A percentile compares a stretch with the other conserved stretches of the same genome.
Evolutionary conservation across 1,139 yeast species (phyloP).

Genomic region (Suhomyces chickasaworum): DNA sequence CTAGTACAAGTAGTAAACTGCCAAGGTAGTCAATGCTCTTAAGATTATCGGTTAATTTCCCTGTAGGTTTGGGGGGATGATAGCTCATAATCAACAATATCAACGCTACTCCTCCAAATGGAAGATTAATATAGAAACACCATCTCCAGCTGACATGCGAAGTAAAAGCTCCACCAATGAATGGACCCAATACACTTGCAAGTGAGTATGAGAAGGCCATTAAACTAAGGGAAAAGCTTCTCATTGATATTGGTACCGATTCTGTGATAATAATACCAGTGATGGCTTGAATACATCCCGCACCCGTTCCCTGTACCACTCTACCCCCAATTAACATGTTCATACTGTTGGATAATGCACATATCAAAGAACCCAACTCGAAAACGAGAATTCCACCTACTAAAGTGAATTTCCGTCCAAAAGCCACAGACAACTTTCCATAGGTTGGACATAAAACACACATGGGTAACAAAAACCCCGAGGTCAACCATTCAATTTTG

Average conservation of each 20-base stretch:
- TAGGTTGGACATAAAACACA: conserved; percentile 26
- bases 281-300: conserved; percentile 25
- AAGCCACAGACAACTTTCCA: conserved; percentile 26
- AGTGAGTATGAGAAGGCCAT: conserved; percentile 25
- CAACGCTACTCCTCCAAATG: conserved; percentile 26
- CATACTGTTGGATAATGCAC: conserved; percentile 23
- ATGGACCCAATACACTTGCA: conserved; percentile 28
- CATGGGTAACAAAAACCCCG: conserved; percentile 26
- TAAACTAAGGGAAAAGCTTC: conserved; percentile 22
- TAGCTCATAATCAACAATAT: conserved; percentile 18
- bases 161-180: conserved; percentile 29
- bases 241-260: conserved; percentile 22
- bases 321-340: conserved; percentile 28
- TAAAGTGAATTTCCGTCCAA: conserved; percentile 24
- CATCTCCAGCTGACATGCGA: conserved; percentile 28
- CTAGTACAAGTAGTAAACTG: conserved; percentile 19
- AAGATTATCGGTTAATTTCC: conserved; percentile 11
- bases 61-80: conserved; percentile 22
- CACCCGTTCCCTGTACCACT: conserved; percentile 28
- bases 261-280: conserved; percentile 24
- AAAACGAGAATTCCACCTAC: conserved; percentile 23
- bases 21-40: conserved; percentile 21
- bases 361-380: conserved; percentile 24
- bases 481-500: conserved; percentile 26
- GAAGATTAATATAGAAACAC: conserved; percentile 31